phyloP scores from a whole-genome alignment of 2,329 filamentous ascomycete genomes.

The Aspergillus sojae region DNA sequence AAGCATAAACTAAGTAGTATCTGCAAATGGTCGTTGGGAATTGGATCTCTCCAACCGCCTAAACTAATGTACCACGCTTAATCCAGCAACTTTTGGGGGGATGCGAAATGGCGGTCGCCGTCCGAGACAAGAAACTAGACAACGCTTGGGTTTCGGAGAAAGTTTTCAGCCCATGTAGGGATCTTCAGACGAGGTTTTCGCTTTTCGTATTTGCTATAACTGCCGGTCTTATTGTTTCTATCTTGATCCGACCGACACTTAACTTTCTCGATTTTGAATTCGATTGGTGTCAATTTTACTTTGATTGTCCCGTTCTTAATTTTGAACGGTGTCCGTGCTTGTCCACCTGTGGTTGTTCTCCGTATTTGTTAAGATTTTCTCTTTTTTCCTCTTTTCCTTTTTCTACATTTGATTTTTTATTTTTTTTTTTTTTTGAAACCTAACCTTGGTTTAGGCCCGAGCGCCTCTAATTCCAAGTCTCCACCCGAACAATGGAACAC shows the following conservation, averaged over 20 bases:
- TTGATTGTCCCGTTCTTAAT: neutral
- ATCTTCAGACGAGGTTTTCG: constrained; percentile 9
- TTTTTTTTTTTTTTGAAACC: neutral
- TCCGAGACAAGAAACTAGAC: constrained; percentile 10
- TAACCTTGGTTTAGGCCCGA: constrained; percentile 19
- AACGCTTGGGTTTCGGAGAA: constrained; percentile 11
- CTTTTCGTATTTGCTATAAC: neutral
- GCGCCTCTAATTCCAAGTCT: constrained; percentile 11
- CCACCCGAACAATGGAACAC: constrained; percentile 6
- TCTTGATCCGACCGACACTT: neutral
- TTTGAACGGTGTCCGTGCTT: neutral
- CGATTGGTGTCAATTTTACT: neutral
- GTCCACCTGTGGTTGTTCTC: neutral
- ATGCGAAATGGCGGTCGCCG: constrained; percentile 20
- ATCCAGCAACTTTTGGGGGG: constrained; percentile 12
- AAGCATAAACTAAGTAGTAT: constrained; percentile 1
- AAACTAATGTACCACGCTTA: constrained; percentile 18
- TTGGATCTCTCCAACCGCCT: neutral
- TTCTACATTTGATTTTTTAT: neutral
- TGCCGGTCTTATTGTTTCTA: neutral
- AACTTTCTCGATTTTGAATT: neutral
- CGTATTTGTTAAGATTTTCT: neutral
- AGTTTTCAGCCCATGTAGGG: constrained; percentile 14
- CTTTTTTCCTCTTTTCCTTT: neutral
- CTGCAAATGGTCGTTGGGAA: constrained; percentile 3